phyloP scores from a whole-genome alignment of 2,329 filamentous ascomycete genomes.

The Hymenoscyphus linearis region DNA sequence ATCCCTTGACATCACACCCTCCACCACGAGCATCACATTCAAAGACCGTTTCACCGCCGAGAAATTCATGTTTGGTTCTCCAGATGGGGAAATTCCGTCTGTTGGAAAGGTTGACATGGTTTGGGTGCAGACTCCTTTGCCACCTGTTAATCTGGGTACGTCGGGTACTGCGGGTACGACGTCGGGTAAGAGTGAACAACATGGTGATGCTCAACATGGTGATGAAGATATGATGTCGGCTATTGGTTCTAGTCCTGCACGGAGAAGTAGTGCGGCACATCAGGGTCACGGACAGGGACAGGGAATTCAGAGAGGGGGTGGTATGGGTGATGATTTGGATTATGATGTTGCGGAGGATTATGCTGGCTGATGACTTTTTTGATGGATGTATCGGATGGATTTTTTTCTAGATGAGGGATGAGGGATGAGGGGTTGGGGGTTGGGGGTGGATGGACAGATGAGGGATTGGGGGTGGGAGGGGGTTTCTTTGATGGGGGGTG shows the following conservation, averaged over 20 bases:
- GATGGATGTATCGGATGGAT: neutral
- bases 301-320: conserved; percentile 17
- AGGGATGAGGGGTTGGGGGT: too few relatives aligned
- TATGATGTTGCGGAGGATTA: conserved; percentile 39
- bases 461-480: neutral
- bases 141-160: conserved; percentile 19
- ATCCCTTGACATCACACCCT: conserved; percentile 46
- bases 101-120: conserved; percentile 59
- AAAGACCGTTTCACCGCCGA: conserved; percentile 68
- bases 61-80: conserved; percentile 56
- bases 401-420: neutral
- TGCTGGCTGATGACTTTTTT: too few relatives aligned
- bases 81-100: conserved; percentile 54
- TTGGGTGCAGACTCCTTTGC: conserved; percentile 46
- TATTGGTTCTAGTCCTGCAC: conserved; percentile 16
- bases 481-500: too few relatives aligned
- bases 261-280: conserved; percentile 7
- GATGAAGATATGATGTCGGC: conserved; percentile 28
- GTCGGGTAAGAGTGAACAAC: conserved; percentile 10
- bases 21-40: conserved; percentile 53
- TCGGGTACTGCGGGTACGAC: too few relatives aligned
- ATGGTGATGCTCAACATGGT: conserved; percentile 3
- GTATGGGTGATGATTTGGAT: conserved; percentile 31
- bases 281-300: too few relatives aligned
- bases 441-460: too few relatives aligned